Evolutionary conservation across 306 rosid species (phyloP).

Genomic region (Lotus japonicus): DNA sequence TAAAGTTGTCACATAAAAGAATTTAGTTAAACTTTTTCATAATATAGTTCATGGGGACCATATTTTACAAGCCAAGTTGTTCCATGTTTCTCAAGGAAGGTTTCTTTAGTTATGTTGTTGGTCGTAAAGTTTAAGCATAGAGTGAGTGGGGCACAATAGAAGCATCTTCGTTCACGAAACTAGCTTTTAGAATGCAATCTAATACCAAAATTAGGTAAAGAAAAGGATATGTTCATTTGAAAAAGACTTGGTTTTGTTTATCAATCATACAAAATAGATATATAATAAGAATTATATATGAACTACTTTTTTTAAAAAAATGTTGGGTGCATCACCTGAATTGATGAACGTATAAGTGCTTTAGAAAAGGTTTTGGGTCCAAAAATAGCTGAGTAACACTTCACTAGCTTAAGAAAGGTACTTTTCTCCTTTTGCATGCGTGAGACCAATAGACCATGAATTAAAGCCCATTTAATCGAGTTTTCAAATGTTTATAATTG

Average conservation of each 20-base stretch:
- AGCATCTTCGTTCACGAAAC: neutral
- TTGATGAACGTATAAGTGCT: neutral
- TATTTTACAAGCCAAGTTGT: neutral
- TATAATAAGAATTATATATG: neutral
- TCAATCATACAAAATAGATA: neutral
- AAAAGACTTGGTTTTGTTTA: conserved; percentile 9
- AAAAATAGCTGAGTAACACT: neutral
- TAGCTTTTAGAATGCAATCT: neutral
- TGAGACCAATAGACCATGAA: neutral
- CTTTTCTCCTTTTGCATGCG: neutral
- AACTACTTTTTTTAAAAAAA: no score
- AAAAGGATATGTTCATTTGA: conserved; percentile 23
- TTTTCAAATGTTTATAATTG: no score
- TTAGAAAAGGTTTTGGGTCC: neutral
- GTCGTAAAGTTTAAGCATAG: neutral
- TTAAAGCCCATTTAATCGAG: no score
- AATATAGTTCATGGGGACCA: conserved; percentile 23
- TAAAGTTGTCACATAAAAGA: neutral
- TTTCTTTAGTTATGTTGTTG: neutral
- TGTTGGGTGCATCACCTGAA: neutral
- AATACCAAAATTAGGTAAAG: conserved; percentile 13
- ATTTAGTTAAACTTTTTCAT: neutral
- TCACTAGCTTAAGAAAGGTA: neutral
- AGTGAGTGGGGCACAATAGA: conserved; percentile 14
- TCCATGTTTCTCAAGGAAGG: neutral